Base-by-base conservation (phyloP, 2,329 filamentous ascomycete genomes). In the Lecanosticta acicola region DNA sequence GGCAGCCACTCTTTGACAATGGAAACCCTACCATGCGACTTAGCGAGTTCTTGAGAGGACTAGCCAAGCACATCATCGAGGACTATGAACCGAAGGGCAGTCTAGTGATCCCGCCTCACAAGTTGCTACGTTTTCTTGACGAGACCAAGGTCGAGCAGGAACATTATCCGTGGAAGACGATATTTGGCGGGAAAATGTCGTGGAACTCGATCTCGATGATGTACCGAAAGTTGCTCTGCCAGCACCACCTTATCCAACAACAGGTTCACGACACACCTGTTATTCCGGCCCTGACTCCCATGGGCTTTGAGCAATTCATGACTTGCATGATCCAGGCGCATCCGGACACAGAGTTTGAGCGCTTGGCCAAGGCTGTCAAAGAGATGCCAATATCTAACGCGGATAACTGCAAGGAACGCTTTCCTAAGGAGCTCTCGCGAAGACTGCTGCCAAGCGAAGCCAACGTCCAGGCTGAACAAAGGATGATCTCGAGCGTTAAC, bases 361-460 rank as follows among this genome's bases (percentile, higher is more conserved):
- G 89, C 8, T 71, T 95, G 3, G 73, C 80, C 35, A 80, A 77
- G 46, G 79, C 87, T 17, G 78, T 90, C 3, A 65, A 80, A 3
- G 76, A 83, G 36, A 79, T 90, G 66, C 84, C 87, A 0, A 84
- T 94, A 56, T 81, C 64, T 57, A 80, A 83, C 44, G 74, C 80
- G 0, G 72, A 75, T 44, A 77, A 84, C 39, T 78, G 75, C 52
- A 80, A 77, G 9, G 85, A 90, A 64, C 74, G 85, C 2, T 83
- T 94, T 44, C 89, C 88, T 0, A 88, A 87, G 53, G 83, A 89
- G 56, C 74, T 94, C 2, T 83, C 86, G 1, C 75, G 87, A 33
- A 76, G 84, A 41, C 72, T 93, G 3, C 78, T 94, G 32, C 88
- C 88, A 0, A 69, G 71, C 0, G 64, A 66, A 5, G 71, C 77